Evolutionary conservation across 73 alveolate species (phyloP).

Genomic region (Tetrahymena malaccensis): DNA sequence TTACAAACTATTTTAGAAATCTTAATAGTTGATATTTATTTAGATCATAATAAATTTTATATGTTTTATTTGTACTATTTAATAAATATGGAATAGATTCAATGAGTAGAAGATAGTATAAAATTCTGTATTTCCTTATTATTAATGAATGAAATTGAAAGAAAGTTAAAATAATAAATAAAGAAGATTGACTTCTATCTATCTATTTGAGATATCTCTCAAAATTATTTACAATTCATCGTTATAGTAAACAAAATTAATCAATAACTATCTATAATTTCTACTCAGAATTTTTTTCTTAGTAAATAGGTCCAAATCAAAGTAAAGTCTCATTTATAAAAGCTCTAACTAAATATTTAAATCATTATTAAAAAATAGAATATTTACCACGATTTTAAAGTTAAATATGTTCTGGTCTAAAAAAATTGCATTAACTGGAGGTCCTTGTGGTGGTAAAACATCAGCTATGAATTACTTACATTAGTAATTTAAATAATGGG

Average conservation of each 20-base stretch:
- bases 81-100: no score
- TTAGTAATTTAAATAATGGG: slow-evolving; percentile 1
- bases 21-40: no score
- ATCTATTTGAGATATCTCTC: neutral
- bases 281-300: neutral
- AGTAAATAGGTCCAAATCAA: neutral
- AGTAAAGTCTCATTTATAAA: neutral
- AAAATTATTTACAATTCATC: neutral
- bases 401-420: neutral
- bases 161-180: neutral
- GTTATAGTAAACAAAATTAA: neutral
- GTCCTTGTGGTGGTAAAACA: slow-evolving; percentile 52
- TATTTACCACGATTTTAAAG: neutral
- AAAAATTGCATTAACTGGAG: slow-evolving; percentile 37
- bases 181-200: neutral
- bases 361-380: no score
- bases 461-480: slow-evolving; percentile 29
- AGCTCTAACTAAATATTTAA: no score
- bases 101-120: neutral
- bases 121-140: neutral
- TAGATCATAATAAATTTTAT: no score
- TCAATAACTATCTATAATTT: no score
- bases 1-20: no score
- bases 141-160: neutral
- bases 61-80: no score